Conservation (phyloP, 2,329 filamentous ascomycete genomes). For the Xylariaceae sp. region DNA sequence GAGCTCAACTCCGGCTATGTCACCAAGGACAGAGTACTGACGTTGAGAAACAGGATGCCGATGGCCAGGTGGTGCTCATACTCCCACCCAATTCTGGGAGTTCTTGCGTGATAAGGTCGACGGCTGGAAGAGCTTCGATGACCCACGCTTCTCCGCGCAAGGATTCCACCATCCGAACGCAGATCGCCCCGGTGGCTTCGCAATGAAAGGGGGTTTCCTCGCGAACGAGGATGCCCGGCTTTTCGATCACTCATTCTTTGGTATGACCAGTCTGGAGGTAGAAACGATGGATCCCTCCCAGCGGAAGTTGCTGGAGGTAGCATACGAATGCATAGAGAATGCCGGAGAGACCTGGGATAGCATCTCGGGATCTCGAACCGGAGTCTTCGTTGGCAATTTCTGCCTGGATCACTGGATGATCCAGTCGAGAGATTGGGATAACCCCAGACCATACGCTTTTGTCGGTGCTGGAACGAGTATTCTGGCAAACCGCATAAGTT, state of each 20-base stretch:
- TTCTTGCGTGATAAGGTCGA: background rate
- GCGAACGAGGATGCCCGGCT: conserved; percentile 26
- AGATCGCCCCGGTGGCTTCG: background rate
- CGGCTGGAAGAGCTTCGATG: conserved; percentile 1
- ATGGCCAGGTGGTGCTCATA: conserved; percentile 3
- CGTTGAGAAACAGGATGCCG: conserved; percentile 7
- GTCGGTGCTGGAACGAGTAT: conserved; percentile 16
- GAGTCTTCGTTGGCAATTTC: conserved; percentile 31
- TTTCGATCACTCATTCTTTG: conserved; percentile 37
- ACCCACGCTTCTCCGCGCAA: background rate
- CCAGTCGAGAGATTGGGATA: conserved; percentile 20
- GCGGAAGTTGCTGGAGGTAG: conserved; percentile 31
- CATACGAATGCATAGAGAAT: conserved; percentile 33
- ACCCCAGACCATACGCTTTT: conserved; percentile 12
- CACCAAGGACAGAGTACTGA: background rate
- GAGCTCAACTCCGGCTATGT: background rate
- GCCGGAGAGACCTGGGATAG: conserved; percentile 23
- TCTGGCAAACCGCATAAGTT: conserved; percentile 25
- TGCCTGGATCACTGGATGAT: conserved; percentile 25
- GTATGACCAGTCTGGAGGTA: conserved; percentile 29
- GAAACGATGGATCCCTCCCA: conserved; percentile 35
- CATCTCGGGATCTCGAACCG: conserved; percentile 21
- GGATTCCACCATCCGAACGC: conserved; percentile 8
- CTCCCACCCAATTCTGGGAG: background rate
- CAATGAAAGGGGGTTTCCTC: conserved; percentile 5